Evolutionary conservation across 176 grass and related monocot species (phyloP).

Genomic region (Bolboschoenus planiculmis): DNA sequence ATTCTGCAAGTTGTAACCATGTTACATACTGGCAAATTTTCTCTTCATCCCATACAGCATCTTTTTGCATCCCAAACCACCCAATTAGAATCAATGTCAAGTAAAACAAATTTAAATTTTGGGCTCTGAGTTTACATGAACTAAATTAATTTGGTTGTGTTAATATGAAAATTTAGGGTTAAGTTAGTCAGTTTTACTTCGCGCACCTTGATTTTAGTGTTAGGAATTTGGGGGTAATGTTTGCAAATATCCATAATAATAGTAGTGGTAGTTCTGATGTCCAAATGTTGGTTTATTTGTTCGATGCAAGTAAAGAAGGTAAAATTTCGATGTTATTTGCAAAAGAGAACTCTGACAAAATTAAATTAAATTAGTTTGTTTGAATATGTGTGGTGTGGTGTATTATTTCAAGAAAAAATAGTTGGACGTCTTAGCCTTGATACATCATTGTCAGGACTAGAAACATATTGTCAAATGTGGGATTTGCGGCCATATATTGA

Average conservation of each 20-base stretch:
- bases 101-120: neutral
- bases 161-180: too few species aligned
- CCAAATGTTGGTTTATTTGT: neutral
- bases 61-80: too few species aligned
- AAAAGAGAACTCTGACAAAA: neutral
- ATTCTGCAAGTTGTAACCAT: neutral
- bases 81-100: too few species aligned
- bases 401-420: conserved; percentile 50
- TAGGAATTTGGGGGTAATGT: neutral
- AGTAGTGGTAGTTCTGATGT: neutral
- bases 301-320: neutral
- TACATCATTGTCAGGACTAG: conserved; percentile 36
- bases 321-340: neutral
- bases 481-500: conserved; percentile 52
- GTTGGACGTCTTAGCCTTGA: conserved; percentile 35
- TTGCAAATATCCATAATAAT: neutral
- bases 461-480: conserved; percentile 68
- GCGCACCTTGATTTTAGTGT: neutral
- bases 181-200: neutral
- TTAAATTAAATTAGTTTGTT: neutral
- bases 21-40: neutral
- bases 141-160: neutral
- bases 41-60: neutral
- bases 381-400: neutral
- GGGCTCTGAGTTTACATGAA: neutral